These are phyloP conservation scores for Xerocomus brunneocitrinus DNA, from an alignment of 768 basidiomycete species.

Conservation along the genomic window DNA sequence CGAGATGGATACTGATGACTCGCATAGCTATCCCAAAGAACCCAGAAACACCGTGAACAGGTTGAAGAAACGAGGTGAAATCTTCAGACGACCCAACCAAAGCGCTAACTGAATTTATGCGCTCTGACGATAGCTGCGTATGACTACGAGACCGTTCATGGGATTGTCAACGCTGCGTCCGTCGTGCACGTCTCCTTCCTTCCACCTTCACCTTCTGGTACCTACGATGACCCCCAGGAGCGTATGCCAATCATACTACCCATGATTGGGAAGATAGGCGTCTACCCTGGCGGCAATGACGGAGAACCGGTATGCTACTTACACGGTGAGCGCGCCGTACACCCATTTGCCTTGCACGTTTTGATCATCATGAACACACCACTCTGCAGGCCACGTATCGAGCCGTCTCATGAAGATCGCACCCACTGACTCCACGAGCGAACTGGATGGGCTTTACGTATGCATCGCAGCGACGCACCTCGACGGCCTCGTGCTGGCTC, in stretches of 20 bases:
- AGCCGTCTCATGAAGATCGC: constrained; percentile 28
- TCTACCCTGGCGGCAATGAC: constrained; percentile 12
- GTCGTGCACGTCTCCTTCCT: constrained; percentile 24
- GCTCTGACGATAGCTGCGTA: constrained; percentile 12
- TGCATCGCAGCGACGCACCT: constrained; percentile 25
- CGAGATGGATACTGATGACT: constrained; percentile 45
- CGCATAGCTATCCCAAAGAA: constrained; percentile 37
- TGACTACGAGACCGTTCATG: constrained; percentile 20
- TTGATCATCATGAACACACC: neutral
- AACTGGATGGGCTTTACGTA: constrained; percentile 10
- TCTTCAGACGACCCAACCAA: neutral
- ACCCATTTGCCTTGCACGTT: neutral
- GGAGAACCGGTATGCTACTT: constrained; percentile 17
- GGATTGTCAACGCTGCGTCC: constrained; percentile 19
- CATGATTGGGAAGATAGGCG: constrained; percentile 24
- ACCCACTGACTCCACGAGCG: neutral
- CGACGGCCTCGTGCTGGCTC: constrained; percentile 21
- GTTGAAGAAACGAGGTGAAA: constrained; percentile 21
- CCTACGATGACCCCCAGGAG: constrained; percentile 8
- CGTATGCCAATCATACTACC: constrained; percentile 21
- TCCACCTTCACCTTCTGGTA: constrained; percentile 12
- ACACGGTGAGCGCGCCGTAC: constrained; percentile 11
- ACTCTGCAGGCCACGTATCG: constrained; percentile 15
- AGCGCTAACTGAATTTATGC: neutral
- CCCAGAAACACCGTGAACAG: constrained; percentile 22